phyloP scores from a whole-genome alignment of 139 green algal genomes.

The Chlamydomonas asymmetrica region DNA sequence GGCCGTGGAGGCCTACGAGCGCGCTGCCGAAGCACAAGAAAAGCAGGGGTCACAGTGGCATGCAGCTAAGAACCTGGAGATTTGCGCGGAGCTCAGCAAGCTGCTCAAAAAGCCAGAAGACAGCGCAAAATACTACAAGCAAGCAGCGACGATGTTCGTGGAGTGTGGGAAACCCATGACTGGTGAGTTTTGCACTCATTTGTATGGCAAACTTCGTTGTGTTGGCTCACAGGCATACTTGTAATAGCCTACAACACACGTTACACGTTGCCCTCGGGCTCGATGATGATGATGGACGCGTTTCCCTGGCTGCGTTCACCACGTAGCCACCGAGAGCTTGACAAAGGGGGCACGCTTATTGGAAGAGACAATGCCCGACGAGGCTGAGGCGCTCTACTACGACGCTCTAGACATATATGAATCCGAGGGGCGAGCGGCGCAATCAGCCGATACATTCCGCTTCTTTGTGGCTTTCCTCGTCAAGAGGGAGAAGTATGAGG shows the following conservation, averaged over 20 bases:
- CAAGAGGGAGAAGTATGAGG: constrained; percentile 39
- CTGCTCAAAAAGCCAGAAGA: constrained; percentile 37
- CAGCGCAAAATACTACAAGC: constrained; percentile 44
- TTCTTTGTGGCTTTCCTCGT: constrained; percentile 16
- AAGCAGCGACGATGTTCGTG: constrained; percentile 54
- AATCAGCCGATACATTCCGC: constrained; percentile 46
- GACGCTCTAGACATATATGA: constrained; percentile 65
- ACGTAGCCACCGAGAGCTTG: constrained; percentile 64
- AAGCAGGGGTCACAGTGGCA: constrained; percentile 72
- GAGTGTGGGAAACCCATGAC: constrained; percentile 50
- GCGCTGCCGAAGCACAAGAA: constrained; percentile 67
- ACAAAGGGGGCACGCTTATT: constrained; percentile 56
- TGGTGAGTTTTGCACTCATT: too few relatives aligned
- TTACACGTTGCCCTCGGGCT: too few relatives aligned
- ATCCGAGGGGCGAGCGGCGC: constrained; percentile 53
- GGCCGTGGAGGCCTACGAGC: constrained; percentile 65
- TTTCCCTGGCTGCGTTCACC: too few relatives aligned
- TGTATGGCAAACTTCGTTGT: too few relatives aligned
- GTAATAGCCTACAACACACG: too few relatives aligned
- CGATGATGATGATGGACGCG: too few relatives aligned
- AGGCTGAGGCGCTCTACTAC: constrained; percentile 35
- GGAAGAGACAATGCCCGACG: constrained; percentile 54
- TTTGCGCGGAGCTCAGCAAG: constrained; percentile 36
- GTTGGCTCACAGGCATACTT: too few relatives aligned
- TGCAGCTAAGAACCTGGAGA: constrained; percentile 71